Evolutionary conservation across 2,329 filamentous ascomycete genomes (phyloP).

Genomic region (Falciphora oryzae): DNA sequence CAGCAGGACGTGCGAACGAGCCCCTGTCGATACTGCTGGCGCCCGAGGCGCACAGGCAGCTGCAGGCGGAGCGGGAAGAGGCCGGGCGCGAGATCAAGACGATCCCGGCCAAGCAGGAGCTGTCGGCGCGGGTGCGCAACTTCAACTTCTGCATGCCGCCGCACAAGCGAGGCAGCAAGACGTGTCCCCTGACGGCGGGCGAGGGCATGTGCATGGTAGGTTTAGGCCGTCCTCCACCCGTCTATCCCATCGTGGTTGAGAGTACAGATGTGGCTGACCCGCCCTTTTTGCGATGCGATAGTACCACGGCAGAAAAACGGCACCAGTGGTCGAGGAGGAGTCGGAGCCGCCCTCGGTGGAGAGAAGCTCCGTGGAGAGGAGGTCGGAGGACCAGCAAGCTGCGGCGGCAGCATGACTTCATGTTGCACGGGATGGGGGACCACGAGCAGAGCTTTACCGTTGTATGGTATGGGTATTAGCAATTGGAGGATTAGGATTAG

Average conservation of each 20-base stretch:
- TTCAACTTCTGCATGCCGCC: slow-evolving; percentile 47
- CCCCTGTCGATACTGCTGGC: background rate
- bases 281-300: background rate
- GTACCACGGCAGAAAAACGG: slow-evolving; percentile 16
- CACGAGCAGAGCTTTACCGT: background rate
- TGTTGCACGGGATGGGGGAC: no score
- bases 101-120: background rate
- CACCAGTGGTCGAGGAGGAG: background rate
- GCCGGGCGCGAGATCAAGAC: background rate
- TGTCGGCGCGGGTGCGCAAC: background rate
- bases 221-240: background rate
- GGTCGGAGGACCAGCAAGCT: background rate
- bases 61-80: background rate
- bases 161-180: slow-evolving; percentile 44
- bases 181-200: slow-evolving; percentile 46
- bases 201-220: slow-evolving; percentile 40
- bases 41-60: background rate
- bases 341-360: background rate
- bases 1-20: background rate
- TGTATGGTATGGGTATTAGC: background rate
- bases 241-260: background rate
- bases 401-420: background rate
- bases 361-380: background rate
- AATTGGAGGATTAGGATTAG: background rate
- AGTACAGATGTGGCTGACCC: background rate